These are phyloP conservation scores for Meyerozyma athensensis DNA, from an alignment of 1,139 yeast species.

Conservation along the genomic window DNA sequence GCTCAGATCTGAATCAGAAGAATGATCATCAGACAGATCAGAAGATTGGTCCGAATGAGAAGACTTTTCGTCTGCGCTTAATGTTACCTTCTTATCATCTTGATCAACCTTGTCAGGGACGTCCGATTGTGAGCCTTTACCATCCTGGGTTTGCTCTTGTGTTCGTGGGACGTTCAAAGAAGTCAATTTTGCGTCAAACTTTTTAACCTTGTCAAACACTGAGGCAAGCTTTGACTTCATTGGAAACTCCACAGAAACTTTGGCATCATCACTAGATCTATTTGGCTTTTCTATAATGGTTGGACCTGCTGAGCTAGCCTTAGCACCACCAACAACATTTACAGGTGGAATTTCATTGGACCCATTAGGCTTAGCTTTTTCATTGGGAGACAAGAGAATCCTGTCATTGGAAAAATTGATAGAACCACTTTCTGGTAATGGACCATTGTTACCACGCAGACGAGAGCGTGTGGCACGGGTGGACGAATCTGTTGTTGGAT, in stretches of 20 bases:
- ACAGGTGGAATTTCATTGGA: constrained; percentile 7
- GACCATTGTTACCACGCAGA: constrained; percentile 10
- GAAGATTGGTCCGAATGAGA: too few species aligned
- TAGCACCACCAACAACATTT: constrained; percentile 5
- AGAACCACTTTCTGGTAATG: constrained; percentile 6
- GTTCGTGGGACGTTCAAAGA: constrained; percentile 3
- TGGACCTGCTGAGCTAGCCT: constrained; percentile 4
- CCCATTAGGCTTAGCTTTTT: too few species aligned
- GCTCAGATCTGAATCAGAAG: not conserved
- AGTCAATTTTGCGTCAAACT: constrained; percentile 15
- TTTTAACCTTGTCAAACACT: constrained; percentile 17
- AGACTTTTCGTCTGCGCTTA: not conserved
- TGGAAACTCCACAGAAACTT: constrained; percentile 8
- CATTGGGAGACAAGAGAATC: constrained; percentile 8
- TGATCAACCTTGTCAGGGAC: not conserved
- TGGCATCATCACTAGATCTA: constrained; percentile 3
- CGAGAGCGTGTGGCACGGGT: constrained; percentile 10
- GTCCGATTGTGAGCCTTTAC: too few species aligned
- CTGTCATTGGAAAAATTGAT: constrained; percentile 10
- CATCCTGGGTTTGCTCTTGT: too few species aligned
- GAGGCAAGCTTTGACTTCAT: constrained; percentile 14
- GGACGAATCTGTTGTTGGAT: constrained; percentile 5
- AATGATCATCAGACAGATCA: not conserved
- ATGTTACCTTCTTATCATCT: not conserved
- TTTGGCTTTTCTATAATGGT: constrained; percentile 2